Evolutionary conservation across 352 stramenopile genomes (phyloP).

Genomic region (Pythium periplocum): DNA sequence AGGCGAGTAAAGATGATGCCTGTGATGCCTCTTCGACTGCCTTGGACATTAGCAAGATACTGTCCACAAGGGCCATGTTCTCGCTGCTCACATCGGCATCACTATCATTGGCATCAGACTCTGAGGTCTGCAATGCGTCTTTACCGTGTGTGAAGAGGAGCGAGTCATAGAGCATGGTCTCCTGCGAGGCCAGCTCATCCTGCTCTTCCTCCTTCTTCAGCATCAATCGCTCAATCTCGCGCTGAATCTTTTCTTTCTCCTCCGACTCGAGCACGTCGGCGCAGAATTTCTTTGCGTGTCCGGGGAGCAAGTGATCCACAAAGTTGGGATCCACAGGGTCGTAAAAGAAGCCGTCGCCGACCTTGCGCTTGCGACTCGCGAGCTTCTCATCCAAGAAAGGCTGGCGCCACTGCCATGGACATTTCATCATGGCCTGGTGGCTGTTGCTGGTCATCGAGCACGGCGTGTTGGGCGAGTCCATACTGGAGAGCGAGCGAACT

Average conservation of each 20-base stretch:
- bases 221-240: conserved; percentile 78
- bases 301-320: conserved; percentile 75
- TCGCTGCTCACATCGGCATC: conserved; percentile 37
- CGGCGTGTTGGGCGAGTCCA: conserved; percentile 47
- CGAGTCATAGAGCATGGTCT: conserved; percentile 29
- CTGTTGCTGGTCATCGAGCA: conserved; percentile 30
- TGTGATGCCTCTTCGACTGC: conserved; percentile 54
- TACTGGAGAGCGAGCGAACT: conserved; percentile 11
- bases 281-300: conserved; percentile 79
- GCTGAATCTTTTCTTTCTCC: conserved; percentile 79
- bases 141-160: conserved; percentile 13
- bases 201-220: conserved; percentile 56
- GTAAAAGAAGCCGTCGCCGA: conserved; percentile 78
- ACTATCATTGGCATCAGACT: conserved; percentile 12
- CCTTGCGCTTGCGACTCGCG: conserved; percentile 79
- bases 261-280: conserved; percentile 58
- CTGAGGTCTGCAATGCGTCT: conserved; percentile 1
- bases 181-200: conserved; percentile 17
- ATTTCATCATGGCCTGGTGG: conserved; percentile 86
- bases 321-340: conserved; percentile 84
- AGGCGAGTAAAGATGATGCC: conserved; percentile 17
- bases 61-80: conserved; percentile 69
- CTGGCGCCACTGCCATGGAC: conserved; percentile 82
- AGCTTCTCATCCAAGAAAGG: conserved; percentile 81
- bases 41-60: conserved; percentile 75